These are phyloP conservation scores for Solanum bulbocastanum DNA, from an alignment of 257 asterid species.

Conservation along the genomic window DNA sequence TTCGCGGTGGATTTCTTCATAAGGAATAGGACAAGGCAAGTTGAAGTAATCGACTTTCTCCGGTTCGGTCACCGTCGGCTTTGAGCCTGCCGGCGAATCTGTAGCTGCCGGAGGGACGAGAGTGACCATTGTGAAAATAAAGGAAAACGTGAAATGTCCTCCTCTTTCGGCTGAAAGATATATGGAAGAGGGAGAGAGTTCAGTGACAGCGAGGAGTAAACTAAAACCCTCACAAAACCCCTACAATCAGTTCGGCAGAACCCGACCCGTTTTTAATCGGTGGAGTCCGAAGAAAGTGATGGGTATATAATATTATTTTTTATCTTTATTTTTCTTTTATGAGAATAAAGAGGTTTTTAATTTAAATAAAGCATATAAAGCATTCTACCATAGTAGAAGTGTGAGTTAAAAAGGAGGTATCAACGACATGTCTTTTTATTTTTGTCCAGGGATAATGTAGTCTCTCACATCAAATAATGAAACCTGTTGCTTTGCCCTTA, in stretches of 20 bases:
- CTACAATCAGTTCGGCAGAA: not conserved
- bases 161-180: not conserved
- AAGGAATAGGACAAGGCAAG: not conserved
- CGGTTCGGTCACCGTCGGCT: not conserved
- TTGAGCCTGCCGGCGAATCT: not conserved
- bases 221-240: not conserved
- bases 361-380: not conserved
- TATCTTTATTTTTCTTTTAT: not conserved
- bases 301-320: not conserved
- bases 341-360: not conserved
- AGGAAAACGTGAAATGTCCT: not conserved
- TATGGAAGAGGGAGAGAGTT: not conserved
- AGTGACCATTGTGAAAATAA: not conserved
- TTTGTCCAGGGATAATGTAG: too few relatives aligned
- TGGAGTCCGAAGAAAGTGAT: not conserved
- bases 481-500: too few relatives aligned
- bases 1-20: not conserved
- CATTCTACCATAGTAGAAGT: too few relatives aligned
- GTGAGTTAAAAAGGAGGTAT: too few relatives aligned
- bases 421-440: too few relatives aligned
- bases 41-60: not conserved
- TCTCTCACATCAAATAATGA: too few relatives aligned
- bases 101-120: not conserved
- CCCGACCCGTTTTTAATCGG: not conserved
- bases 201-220: not conserved